Percentiles rank a stretch among this genome's conserved stretches.
phyloP scores from a whole-genome alignment of 345 rosid species.

The Populus davidiana region DNA sequence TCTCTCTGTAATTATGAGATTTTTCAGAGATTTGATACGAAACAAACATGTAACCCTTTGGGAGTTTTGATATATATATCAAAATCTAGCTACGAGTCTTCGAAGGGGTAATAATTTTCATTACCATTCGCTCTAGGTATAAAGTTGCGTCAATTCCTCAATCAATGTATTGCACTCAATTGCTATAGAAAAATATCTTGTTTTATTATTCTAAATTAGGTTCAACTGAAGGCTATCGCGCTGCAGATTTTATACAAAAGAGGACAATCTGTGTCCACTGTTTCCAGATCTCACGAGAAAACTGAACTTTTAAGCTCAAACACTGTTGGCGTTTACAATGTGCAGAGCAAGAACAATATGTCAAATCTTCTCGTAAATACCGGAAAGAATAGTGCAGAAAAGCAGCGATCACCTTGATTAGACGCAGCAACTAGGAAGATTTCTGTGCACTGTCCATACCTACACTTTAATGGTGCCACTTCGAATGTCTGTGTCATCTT shows the following conservation, averaged over 20 bases:
- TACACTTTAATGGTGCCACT: background rate
- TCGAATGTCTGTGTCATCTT: background rate
- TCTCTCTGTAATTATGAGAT: too few relatives aligned
- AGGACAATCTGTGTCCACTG: background rate
- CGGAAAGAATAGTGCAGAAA: slow-evolving; percentile 8
- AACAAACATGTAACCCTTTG: too few relatives aligned
- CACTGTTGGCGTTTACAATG: background rate
- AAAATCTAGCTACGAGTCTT: too few relatives aligned
- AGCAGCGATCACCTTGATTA: background rate
- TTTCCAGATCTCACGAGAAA: background rate
- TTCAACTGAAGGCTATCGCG: background rate
- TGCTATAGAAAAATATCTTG: background rate
- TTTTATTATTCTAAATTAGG: background rate
- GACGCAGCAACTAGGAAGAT: background rate
- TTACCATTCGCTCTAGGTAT: too few relatives aligned
- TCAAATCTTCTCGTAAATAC: slow-evolving; percentile 13
- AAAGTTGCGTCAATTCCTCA: background rate
- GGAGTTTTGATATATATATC: too few relatives aligned
- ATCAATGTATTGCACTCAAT: background rate
- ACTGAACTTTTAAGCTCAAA: background rate
- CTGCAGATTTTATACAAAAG: background rate
- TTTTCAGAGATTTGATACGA: too few relatives aligned
- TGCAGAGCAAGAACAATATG: slow-evolving; percentile 22
- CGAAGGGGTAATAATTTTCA: too few relatives aligned
- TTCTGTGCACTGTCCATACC: background rate